phyloP scores from a whole-genome alignment of 805 yeast genomes.

The Candida michaelii region DNA sequence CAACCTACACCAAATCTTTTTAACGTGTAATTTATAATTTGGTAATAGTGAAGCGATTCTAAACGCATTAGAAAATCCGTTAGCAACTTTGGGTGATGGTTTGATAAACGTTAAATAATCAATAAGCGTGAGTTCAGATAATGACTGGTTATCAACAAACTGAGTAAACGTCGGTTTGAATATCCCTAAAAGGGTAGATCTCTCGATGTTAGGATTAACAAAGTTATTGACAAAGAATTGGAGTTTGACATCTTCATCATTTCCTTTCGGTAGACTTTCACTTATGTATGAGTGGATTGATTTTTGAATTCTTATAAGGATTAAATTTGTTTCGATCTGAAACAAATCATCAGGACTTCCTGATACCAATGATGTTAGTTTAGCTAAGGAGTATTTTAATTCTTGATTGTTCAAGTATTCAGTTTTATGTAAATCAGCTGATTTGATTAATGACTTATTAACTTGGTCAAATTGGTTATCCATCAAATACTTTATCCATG shows the following conservation, averaged over 20 bases:
- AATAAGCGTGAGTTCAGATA: conserved; percentile 48
- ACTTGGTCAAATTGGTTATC: conserved; percentile 53
- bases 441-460: conserved; percentile 43
- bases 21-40: conserved; percentile 20
- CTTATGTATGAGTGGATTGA: conserved; percentile 21
- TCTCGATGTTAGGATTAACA: conserved; percentile 17
- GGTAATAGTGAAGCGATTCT: conserved; percentile 45
- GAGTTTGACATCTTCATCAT: conserved; percentile 11
- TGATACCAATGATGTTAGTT: conserved; percentile 62
- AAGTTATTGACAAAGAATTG: conserved; percentile 18
- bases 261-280: conserved; percentile 9
- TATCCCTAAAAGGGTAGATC: conserved; percentile 12
- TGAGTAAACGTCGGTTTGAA: conserved; percentile 24
- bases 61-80: conserved; percentile 45
- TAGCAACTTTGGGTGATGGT: conserved; percentile 19
- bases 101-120: conserved; percentile 51
- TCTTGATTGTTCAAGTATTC: conserved; percentile 48
- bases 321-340: conserved; percentile 52
- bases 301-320: conserved; percentile 50
- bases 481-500: conserved; percentile 71
- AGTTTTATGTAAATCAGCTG: conserved; percentile 33
- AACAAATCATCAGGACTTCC: conserved; percentile 26
- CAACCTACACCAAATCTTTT: conserved; percentile 58
- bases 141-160: conserved; percentile 37
- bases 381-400: conserved; percentile 68